Percentiles rank a stretch among this genome's conserved stretches.
Evolutionary conservation across 192 early-diverging fungal genomes (phyloP).

Genomic region (Coemansia sp.): DNA sequence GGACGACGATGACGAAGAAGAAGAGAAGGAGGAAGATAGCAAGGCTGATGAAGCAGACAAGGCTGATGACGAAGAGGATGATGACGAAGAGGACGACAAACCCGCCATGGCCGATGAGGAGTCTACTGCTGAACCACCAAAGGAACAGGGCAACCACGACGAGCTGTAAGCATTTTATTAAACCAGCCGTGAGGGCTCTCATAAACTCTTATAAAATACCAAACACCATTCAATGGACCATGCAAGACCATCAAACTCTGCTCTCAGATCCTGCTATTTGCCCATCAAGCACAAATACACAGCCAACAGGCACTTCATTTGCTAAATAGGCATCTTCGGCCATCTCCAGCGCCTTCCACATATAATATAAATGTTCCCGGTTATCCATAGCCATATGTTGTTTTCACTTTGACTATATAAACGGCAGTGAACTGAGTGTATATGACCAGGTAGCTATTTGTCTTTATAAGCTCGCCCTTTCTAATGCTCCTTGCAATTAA

Average conservation of each 20-base stretch:
- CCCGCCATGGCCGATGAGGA: too few relatives aligned
- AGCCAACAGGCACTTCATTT: conserved; percentile 95
- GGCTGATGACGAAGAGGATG: background rate
- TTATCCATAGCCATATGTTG: too few relatives aligned
- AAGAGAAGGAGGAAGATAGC: conserved; percentile 8
- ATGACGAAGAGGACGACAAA: too few relatives aligned
- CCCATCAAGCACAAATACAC: conserved; percentile 76
- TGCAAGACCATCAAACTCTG: too few relatives aligned
- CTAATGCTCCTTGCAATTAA: too few relatives aligned
- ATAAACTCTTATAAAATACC: too few relatives aligned
- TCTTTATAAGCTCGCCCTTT: too few relatives aligned
- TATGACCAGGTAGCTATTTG: too few relatives aligned
- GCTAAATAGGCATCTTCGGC: conserved; percentile 82
- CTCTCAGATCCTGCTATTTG: conserved; percentile 75
- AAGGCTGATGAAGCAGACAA: conserved; percentile 3
- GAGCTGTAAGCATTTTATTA: conserved; percentile 5
- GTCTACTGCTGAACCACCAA: background rate
- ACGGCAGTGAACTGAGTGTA: too few relatives aligned
- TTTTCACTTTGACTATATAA: too few relatives aligned
- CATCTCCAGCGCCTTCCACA: conserved; percentile 37
- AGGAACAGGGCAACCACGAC: conserved; percentile 7
- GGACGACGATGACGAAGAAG: conserved; percentile 24
- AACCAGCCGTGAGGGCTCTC: too few relatives aligned
- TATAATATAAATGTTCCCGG: conserved; percentile 4
- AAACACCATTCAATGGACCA: too few relatives aligned